Evolutionary conservation across 495 filamentous ascomycete species (phyloP).

Genomic region (Lasiosphaeriaceae sp.): DNA sequence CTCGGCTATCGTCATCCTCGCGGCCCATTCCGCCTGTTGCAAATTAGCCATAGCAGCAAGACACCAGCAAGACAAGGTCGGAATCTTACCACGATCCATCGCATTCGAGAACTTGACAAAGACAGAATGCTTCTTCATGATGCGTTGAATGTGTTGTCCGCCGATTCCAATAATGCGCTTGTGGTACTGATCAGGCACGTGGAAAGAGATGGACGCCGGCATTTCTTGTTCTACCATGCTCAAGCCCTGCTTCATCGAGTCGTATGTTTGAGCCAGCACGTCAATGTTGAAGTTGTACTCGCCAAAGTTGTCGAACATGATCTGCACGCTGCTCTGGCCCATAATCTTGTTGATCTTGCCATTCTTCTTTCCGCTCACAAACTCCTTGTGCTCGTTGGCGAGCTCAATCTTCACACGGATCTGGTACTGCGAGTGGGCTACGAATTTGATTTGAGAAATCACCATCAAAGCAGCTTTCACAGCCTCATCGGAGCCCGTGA

Average conservation of each 20-base stretch:
- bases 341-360: slow-evolving; percentile 99
- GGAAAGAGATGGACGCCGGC: slow-evolving; percentile 98
- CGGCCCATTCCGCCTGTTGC: slow-evolving; percentile 72
- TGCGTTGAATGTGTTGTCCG: slow-evolving; percentile 96
- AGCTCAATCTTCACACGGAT: slow-evolving; percentile 98
- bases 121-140: slow-evolving; percentile 99
- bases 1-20: slow-evolving; percentile 95
- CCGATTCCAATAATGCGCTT: slow-evolving; percentile 99
- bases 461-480: slow-evolving; percentile 92
- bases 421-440: slow-evolving; percentile 79
- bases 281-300: slow-evolving; percentile 99
- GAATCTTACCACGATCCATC: slow-evolving; percentile 72
- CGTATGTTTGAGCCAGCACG: slow-evolving; percentile 84
- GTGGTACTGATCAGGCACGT: slow-evolving; percentile 99
- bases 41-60: slow-evolving; percentile 13
- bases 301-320: slow-evolving; percentile 97
- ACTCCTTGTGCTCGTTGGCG: slow-evolving; percentile 98
- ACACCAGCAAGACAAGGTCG: not conserved
- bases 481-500: slow-evolving; percentile 91
- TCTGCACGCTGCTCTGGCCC: slow-evolving; percentile 97
- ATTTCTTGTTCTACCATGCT: slow-evolving; percentile 96
- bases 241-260: slow-evolving; percentile 86
- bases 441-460: slow-evolving; percentile 86
- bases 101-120: slow-evolving; percentile 99
- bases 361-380: slow-evolving; percentile 98